A percentile compares a stretch with the other conserved stretches of the same genome.
These are phyloP conservation scores for Aspergillus intermedius DNA, from an alignment of 2,329 filamentous ascomycete species.

Conservation along the genomic window DNA sequence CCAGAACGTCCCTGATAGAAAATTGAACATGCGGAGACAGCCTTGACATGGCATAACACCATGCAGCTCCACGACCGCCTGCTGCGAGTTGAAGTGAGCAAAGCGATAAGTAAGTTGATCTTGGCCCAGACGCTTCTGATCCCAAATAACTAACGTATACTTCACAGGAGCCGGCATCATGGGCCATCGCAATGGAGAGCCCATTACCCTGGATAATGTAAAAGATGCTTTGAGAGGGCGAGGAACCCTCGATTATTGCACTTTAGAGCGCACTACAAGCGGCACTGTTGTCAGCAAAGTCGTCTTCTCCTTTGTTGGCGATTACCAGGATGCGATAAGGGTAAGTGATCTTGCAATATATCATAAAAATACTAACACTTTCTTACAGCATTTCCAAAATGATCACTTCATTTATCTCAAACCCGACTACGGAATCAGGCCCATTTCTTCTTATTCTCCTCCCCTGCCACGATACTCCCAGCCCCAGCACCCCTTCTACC, in stretches of 20 bases:
- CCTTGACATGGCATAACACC: constrained; percentile 9
- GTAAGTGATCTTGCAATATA: constrained; percentile 9
- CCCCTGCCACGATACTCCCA: too few relatives aligned
- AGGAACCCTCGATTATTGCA: constrained; percentile 11
- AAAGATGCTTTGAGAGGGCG: constrained; percentile 3
- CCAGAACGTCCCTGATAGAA: constrained; percentile 4
- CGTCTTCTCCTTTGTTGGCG: constrained; percentile 19
- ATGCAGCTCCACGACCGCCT: constrained; percentile 11
- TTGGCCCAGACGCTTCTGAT: not conserved
- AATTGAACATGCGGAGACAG: constrained; percentile 22
- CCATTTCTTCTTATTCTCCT: too few relatives aligned
- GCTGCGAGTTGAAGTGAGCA: constrained; percentile 15
- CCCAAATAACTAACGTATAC: not conserved
- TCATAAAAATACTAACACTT: not conserved
- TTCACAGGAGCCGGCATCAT: constrained; percentile 13
- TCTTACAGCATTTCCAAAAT: too few relatives aligned
- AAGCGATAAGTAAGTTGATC: constrained; percentile 13
- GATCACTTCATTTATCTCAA: too few relatives aligned
- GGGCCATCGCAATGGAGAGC: constrained; percentile 8
- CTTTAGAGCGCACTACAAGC: constrained; percentile 4
- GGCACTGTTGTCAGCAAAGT: constrained; percentile 11
- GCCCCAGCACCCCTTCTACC: too few relatives aligned
- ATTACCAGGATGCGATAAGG: constrained; percentile 18
- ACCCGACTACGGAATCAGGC: too few relatives aligned
- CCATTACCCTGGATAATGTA: constrained; percentile 4